These are phyloP conservation scores for Claviceps sp. DNA, from an alignment of 2,329 filamentous ascomycete species.

Conservation along the genomic window DNA sequence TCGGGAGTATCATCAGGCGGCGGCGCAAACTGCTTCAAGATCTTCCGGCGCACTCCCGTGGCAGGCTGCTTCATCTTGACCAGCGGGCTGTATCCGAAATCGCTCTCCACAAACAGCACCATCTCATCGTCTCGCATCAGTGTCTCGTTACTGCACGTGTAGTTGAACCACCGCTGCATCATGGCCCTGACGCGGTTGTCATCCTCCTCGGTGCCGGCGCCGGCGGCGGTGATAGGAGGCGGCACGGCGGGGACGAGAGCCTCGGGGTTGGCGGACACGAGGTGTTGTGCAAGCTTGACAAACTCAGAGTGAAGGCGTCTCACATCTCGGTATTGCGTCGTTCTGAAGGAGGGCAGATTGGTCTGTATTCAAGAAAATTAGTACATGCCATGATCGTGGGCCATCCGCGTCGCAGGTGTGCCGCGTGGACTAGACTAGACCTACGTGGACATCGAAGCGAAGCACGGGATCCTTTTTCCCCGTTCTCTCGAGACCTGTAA, in stretches of 20 bases:
- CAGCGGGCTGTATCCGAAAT: slow-evolving; percentile 95
- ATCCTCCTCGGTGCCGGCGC: slow-evolving; percentile 91
- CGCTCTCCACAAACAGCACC: slow-evolving; percentile 96
- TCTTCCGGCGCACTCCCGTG: slow-evolving; percentile 85
- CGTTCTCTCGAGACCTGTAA: slow-evolving; percentile 82
- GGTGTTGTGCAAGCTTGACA: slow-evolving; percentile 85
- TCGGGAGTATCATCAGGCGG: slow-evolving; percentile 96
- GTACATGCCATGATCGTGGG: too few species aligned
- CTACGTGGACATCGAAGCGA: slow-evolving; percentile 90
- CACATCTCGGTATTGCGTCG: slow-evolving; percentile 95
- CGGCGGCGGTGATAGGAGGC: slow-evolving; percentile 85
- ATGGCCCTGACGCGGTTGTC: slow-evolving; percentile 77
- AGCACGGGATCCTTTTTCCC: slow-evolving; percentile 93
- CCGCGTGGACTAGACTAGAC: slow-evolving; percentile 2
- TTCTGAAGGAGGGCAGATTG: slow-evolving; percentile 95
- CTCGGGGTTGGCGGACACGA: slow-evolving; percentile 96
- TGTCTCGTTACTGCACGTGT: slow-evolving; percentile 81
- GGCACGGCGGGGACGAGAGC: slow-evolving; percentile 88
- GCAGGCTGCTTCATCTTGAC: slow-evolving; percentile 93
- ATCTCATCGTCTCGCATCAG: slow-evolving; percentile 94
- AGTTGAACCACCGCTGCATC: slow-evolving; percentile 91
- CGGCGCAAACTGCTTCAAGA: slow-evolving; percentile 95
- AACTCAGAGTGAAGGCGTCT: slow-evolving; percentile 93
- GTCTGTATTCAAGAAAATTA: slow-evolving; percentile 43
- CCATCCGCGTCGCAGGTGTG: too few species aligned